These are phyloP conservation scores for Eucalyptus cloeziana DNA, from an alignment of 345 rosid species.

Conservation along the genomic window DNA sequence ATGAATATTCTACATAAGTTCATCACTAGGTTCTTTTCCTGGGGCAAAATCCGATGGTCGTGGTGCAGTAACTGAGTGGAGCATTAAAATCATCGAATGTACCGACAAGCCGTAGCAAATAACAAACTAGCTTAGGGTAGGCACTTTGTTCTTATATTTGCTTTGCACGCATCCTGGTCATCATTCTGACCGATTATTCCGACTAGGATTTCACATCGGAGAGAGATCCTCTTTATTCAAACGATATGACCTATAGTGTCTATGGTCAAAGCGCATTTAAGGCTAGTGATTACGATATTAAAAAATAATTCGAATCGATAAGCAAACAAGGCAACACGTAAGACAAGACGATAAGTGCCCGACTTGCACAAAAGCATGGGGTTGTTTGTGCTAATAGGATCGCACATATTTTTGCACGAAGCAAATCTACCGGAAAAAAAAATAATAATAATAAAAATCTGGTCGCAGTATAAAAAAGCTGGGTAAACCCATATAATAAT, in stretches of 20 bases:
- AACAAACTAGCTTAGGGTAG: neutral
- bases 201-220: neutral
- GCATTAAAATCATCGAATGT: neutral
- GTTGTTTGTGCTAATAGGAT: neutral
- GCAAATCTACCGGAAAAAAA: neutral
- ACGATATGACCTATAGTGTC: neutral
- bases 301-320: neutral
- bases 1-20: neutral
- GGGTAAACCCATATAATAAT: neutral
- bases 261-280: neutral
- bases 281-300: neutral
- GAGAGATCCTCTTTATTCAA: neutral
- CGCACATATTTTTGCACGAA: neutral
- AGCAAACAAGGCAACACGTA: neutral
- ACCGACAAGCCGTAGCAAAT: accelerated
- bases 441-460: neutral
- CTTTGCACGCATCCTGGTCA: neutral
- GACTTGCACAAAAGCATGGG: neutral
- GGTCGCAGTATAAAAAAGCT: neutral
- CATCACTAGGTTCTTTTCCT: neutral
- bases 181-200: neutral
- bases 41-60: neutral
- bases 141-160: neutral
- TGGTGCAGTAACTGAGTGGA: neutral
- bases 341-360: neutral